Conservation (phyloP, 2,329 filamentous ascomycete genomes). For the Beauveria sp. region DNA sequence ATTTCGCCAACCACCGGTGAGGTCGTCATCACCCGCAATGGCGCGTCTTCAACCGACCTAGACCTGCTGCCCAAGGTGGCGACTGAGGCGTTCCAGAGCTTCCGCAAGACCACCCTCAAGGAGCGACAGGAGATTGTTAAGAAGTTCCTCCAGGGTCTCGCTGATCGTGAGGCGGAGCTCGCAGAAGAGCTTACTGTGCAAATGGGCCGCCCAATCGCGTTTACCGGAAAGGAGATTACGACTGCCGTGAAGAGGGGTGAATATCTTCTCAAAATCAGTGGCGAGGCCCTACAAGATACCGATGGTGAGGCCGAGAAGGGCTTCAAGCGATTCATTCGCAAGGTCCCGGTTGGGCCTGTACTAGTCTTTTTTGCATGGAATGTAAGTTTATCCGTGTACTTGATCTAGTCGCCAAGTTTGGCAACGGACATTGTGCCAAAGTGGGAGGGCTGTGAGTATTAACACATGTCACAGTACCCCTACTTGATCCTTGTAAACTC, state of each 20-base stretch:
- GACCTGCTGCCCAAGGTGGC: conserved; percentile 64
- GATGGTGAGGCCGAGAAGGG: conserved; percentile 77
- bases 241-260: conserved; percentile 82
- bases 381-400: conserved; percentile 43
- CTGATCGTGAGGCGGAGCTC: conserved; percentile 67
- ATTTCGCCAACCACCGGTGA: conserved; percentile 89
- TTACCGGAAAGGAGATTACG: conserved; percentile 72
- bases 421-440: conserved; percentile 12
- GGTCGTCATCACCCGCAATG: conserved; percentile 71
- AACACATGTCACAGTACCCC: conserved; percentile 58
- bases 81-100: conserved; percentile 67
- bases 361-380: conserved; percentile 95
- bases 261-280: conserved; percentile 77
- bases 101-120: conserved; percentile 64
- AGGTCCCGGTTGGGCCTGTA: conserved; percentile 79
- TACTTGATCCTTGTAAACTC: conserved; percentile 93
- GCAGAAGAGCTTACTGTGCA: conserved; percentile 83
- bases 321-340: conserved; percentile 85
- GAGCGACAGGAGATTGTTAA: conserved; percentile 75
- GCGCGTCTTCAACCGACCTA: conserved; percentile 63
- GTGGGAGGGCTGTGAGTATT: not conserved
- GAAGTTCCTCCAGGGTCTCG: conserved; percentile 66
- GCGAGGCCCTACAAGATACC: conserved; percentile 70
- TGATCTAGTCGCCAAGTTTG: not conserved
- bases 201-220: conserved; percentile 90